Evolutionary conservation across 164 flowering plant species (phyloP).

Genomic region (Vitis labrusca): DNA sequence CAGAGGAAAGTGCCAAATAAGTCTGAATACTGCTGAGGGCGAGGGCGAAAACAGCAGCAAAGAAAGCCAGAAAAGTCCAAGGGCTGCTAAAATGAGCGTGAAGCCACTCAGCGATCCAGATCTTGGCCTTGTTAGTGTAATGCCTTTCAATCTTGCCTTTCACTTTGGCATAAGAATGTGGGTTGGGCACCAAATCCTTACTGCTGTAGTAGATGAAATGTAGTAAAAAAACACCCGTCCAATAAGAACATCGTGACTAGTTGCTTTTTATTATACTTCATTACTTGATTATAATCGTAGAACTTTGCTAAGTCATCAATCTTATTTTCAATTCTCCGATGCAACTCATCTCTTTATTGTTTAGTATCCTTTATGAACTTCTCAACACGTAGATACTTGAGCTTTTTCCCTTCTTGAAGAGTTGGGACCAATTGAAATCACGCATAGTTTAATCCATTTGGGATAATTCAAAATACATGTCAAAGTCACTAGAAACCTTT

Average conservation of each 20-base stretch:
- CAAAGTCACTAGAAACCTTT: conserved; percentile 1
- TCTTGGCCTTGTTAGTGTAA: background rate
- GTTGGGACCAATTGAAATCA: conserved; percentile 19
- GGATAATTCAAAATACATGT: background rate
- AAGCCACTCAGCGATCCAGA: background rate
- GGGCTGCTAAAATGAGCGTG: too few relatives aligned
- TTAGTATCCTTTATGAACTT: conserved; percentile 5
- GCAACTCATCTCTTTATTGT: too few relatives aligned
- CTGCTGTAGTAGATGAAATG: background rate
- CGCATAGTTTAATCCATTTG: conserved; percentile 5
- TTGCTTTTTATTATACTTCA: too few relatives aligned
- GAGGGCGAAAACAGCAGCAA: background rate
- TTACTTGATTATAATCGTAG: too few relatives aligned
- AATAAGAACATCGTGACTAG: background rate
- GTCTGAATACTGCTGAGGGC: background rate
- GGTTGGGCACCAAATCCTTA: background rate
- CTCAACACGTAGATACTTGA: background rate
- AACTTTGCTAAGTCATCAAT: too few relatives aligned
- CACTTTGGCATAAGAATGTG: background rate
- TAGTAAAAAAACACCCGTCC: background rate
- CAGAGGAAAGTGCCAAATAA: too few relatives aligned
- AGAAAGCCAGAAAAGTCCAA: background rate
- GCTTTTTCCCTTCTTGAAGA: background rate
- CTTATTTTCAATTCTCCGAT: too few relatives aligned
- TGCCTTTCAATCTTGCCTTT: background rate